Evolutionary conservation across 441 rosid species (phyloP).

Genomic region (Gossypium schwendimanii): DNA sequence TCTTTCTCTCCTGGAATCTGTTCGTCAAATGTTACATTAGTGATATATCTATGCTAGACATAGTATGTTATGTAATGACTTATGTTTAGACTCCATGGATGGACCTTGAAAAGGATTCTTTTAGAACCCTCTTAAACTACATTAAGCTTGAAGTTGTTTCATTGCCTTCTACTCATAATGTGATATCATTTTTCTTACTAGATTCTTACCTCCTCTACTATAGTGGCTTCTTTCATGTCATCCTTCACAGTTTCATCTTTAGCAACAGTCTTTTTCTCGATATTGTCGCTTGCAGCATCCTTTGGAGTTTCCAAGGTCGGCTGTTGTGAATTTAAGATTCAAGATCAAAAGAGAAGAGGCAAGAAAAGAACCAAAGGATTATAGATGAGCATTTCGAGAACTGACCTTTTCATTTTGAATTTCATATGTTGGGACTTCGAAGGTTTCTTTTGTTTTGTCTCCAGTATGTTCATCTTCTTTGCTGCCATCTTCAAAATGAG

Average conservation of each 20-base stretch:
- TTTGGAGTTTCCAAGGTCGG: slow-evolving; percentile 13
- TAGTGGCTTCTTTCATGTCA: slow-evolving; percentile 21
- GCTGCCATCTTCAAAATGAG: slow-evolving; percentile 20
- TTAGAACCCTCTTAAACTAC: not conserved
- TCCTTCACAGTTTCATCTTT: slow-evolving; percentile 18
- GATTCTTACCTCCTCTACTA: slow-evolving; percentile 34
- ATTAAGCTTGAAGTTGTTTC: slow-evolving; percentile 4
- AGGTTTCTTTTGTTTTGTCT: slow-evolving; percentile 19
- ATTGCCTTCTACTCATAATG: not conserved
- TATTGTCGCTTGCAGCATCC: slow-evolving; percentile 14
- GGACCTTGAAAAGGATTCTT: slow-evolving; percentile 8
- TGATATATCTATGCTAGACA: slow-evolving; percentile 17
- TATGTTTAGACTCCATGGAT: slow-evolving; percentile 5
- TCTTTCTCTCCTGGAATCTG: slow-evolving; percentile 22
- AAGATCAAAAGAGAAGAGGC: slow-evolving; percentile 11
- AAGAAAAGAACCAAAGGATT: not conserved
- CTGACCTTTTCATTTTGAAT: slow-evolving; percentile 26
- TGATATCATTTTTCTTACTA: not conserved
- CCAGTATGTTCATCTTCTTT: slow-evolving; percentile 19
- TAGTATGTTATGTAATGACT: not conserved
- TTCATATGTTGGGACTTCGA: not conserved
- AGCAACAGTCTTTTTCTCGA: slow-evolving; percentile 15
- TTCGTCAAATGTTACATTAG: slow-evolving; percentile 18
- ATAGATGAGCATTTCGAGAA: not conserved
- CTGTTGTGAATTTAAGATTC: slow-evolving; percentile 16